Percentiles rank a stretch among this genome's conserved stretches.
Conservation (phyloP, 1,284 basidiomycete species). For the Pseudozyma sp. region DNA sequence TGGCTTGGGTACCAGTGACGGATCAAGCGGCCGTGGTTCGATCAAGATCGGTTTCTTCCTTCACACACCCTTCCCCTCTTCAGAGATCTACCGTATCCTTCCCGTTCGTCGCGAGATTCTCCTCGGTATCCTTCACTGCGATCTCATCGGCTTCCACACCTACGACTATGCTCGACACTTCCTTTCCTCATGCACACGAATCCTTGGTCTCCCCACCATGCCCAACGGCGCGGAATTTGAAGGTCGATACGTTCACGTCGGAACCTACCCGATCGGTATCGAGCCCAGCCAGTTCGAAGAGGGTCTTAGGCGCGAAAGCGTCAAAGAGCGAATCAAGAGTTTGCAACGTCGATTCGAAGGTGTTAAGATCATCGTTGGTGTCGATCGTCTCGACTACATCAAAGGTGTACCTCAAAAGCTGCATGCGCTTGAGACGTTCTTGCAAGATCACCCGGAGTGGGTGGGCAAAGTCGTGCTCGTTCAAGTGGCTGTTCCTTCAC, state of each 20-base stretch:
- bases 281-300: constrained; percentile 91
- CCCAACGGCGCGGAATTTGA: constrained; percentile 96
- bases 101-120: constrained; percentile 97
- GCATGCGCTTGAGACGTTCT: constrained; percentile 94
- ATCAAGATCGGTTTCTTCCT: constrained; percentile 91
- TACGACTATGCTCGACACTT: constrained; percentile 99
- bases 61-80: constrained; percentile 97
- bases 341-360: constrained; percentile 91
- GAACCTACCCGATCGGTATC: constrained; percentile 98
- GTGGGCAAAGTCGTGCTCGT: constrained; percentile 97
- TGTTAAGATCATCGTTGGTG: constrained; percentile 97
- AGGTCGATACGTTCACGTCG: constrained; percentile 93
- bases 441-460: constrained; percentile 98
- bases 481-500: constrained; percentile 95
- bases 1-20: constrained; percentile 57
- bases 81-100: constrained; percentile 91
- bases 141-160: constrained; percentile 90
- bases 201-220: constrained; percentile 94
- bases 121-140: constrained; percentile 92
- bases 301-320: constrained; percentile 82
- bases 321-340: constrained; percentile 81
- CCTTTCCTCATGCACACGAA: constrained; percentile 95
- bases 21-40: constrained; percentile 56
- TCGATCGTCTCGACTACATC: constrained; percentile 98
- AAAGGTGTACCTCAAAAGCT: constrained; percentile 99